A percentile compares a stretch with the other conserved stretches of the same genome.
phyloP scores from a whole-genome alignment of 2,329 filamentous ascomycete species.

The Pseudogymnoascus verrucosus region DNA sequence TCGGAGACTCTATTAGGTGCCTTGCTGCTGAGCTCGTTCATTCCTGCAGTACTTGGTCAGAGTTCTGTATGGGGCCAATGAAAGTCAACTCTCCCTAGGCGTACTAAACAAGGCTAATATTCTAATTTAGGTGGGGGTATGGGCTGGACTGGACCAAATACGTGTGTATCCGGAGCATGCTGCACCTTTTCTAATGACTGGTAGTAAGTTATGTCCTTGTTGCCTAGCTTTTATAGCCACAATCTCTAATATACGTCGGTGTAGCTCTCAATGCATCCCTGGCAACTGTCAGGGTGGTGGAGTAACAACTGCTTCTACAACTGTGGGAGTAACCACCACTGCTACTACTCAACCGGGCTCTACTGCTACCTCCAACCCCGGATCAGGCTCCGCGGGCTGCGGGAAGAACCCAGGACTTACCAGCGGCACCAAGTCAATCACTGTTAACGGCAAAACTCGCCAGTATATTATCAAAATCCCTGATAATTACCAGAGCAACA shows the following conservation, averaged over 20 bases:
- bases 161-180: not conserved
- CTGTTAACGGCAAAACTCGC: constrained; percentile 31
- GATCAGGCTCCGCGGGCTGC: constrained; percentile 26
- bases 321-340: not conserved
- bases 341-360: not conserved
- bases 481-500: constrained; percentile 32
- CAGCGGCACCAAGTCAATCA: constrained; percentile 28
- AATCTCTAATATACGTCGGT: not conserved
- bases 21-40: not conserved
- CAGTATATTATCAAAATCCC: constrained; percentile 34
- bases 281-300: not conserved
- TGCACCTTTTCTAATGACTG: constrained; percentile 3
- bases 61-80: not conserved
- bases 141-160: not conserved
- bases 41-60: not conserved
- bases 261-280: not conserved
- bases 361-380: not conserved
- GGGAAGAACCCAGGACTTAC: constrained; percentile 26
- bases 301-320: not conserved
- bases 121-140: not conserved
- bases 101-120: not conserved
- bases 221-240: not conserved
- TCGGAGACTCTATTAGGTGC: not conserved
- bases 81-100: not conserved
- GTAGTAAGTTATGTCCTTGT: not conserved